A percentile compares a stretch with the other conserved stretches of the same genome.
Conservation (phyloP, 257 asterid genomes). For the Phtheirospermum japonicum region DNA sequence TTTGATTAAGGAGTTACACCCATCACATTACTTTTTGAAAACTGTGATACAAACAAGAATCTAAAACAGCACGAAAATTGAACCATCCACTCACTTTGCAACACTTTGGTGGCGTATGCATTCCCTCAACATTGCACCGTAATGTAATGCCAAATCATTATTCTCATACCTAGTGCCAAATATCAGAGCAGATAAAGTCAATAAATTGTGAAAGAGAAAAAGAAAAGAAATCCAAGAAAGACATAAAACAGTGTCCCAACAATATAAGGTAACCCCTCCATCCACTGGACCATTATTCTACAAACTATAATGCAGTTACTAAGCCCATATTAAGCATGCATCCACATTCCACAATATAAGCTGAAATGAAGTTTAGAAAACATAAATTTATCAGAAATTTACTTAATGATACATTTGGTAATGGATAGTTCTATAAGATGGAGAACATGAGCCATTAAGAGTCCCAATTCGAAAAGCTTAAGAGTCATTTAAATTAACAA, state of each 20-base stretch:
- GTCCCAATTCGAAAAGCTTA: background rate
- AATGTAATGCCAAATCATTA: constrained; percentile 86
- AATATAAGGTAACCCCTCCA: background rate
- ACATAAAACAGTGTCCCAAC: background rate
- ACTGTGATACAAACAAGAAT: background rate
- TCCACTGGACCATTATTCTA: background rate
- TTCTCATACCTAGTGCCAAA: constrained; percentile 61
- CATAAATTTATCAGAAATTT: background rate
- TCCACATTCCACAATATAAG: background rate
- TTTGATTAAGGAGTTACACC: background rate
- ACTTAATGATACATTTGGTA: constrained; percentile 3
- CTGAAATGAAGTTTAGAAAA: background rate
- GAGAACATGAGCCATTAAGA: background rate
- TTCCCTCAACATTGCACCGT: constrained; percentile 95
- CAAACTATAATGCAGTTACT: background rate
- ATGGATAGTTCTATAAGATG: background rate
- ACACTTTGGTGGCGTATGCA: constrained; percentile 98
- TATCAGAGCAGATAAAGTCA: constrained; percentile 26
- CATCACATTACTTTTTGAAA: background rate
- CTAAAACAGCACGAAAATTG: constrained; percentile 1
- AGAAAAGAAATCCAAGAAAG: background rate
- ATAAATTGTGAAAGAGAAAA: background rate
- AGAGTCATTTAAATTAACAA: constrained; percentile 5
- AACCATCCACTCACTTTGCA: constrained; percentile 62
- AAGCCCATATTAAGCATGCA: constrained; percentile 6